Conservation (phyloP, 306 rosid genomes). For the Lotus japonicus region DNA sequence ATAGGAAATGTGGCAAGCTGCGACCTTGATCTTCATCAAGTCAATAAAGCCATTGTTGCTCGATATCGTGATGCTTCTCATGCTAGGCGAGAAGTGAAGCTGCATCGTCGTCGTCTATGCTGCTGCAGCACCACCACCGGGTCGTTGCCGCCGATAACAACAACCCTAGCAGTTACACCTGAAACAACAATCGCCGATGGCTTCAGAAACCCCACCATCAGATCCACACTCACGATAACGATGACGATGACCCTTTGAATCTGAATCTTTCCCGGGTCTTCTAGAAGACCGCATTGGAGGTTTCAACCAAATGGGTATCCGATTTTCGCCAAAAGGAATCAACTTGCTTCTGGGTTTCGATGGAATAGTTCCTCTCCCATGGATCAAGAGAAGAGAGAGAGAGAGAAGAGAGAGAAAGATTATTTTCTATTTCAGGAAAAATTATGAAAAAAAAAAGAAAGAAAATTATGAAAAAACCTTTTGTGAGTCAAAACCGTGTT, state of each 20-base stretch:
- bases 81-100: slow-evolving; percentile 99
- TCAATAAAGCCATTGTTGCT: slow-evolving; percentile 97
- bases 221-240: slow-evolving; percentile 44
- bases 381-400: slow-evolving; percentile 37
- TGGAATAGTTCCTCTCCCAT: slow-evolving; percentile 29
- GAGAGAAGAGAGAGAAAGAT: not conserved
- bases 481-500: slow-evolving; percentile 46
- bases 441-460: not conserved
- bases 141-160: slow-evolving; percentile 28
- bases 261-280: slow-evolving; percentile 29
- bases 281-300: slow-evolving; percentile 54
- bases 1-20: slow-evolving; percentile 99
- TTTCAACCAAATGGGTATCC: slow-evolving; percentile 18
- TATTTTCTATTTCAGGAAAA: slow-evolving; percentile 35
- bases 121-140: slow-evolving; percentile 47
- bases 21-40: slow-evolving; percentile 99
- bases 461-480: slow-evolving; percentile 9
- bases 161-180: not conserved
- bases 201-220: slow-evolving; percentile 50
- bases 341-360: slow-evolving; percentile 29
- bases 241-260: slow-evolving; percentile 24
- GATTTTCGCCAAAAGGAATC: slow-evolving; percentile 13
- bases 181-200: slow-evolving; percentile 23
- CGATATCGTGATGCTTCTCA: slow-evolving; percentile 99
- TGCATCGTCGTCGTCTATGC: slow-evolving; percentile 97